These are phyloP conservation scores for Croton setiger DNA, from an alignment of 441 rosid species.

Conservation along the genomic window DNA sequence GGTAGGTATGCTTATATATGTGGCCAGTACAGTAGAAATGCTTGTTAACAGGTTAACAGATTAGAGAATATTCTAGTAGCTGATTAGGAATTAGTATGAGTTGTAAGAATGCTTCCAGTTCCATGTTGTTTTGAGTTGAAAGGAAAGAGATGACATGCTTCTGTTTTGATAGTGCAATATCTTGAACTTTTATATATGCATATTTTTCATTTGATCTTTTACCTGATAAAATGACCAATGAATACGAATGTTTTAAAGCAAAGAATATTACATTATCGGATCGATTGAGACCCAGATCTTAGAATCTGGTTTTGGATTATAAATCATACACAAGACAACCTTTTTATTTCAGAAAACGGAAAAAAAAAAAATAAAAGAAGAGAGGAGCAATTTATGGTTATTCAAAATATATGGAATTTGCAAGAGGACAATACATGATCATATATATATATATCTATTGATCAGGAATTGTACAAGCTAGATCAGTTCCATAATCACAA, in stretches of 20 bases:
- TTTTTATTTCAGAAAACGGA: too few species aligned
- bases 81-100: neutral
- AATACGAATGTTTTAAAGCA: neutral
- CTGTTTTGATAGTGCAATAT: neutral
- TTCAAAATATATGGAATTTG: neutral
- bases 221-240: neutral
- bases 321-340: too few species aligned
- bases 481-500: conserved; percentile 28
- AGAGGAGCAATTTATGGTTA: too few species aligned
- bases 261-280: too few species aligned
- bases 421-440: neutral
- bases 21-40: neutral
- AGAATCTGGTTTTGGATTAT: too few species aligned
- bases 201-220: neutral
- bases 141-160: neutral
- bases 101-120: neutral
- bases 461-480: conserved; percentile 16
- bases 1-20: too few species aligned
- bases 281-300: too few species aligned
- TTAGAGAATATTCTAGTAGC: neutral
- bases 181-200: too few species aligned
- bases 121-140: neutral
- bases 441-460: too few species aligned
- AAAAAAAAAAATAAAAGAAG: too few species aligned
- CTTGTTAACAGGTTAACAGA: too few species aligned